Evolutionary conservation across 2,329 filamentous ascomycete genomes (phyloP), one percentile per base, ranked within the genome.

Genomic region (Lecanicillium sp.): DNA sequence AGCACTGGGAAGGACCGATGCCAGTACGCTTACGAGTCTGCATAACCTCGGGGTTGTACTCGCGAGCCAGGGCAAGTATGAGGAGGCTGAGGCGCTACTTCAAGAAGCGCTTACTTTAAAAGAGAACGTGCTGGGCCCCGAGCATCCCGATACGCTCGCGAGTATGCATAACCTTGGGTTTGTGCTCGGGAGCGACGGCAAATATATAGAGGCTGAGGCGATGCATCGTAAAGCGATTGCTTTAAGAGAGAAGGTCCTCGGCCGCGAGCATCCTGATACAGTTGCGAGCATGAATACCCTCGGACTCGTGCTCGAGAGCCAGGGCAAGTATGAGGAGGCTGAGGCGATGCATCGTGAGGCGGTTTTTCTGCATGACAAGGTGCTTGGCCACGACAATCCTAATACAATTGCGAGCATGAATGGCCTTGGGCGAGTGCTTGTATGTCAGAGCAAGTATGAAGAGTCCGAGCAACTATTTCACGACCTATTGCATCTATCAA

Each of bases 61-160:
- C 10, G 8, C 8, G 2, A 5, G 2, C n/a, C 40, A 33, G 43
- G 45, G 2, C 11, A 40, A 41, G 28, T 44, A 47, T 19, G 3
- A 44, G 14, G 44, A 50, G 37, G 50, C 49, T 19, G 45, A 49
- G 33, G 18, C 39, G 29, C 40, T 47, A 9, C 20, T 44, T 34
- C 33, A 32, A 27, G 39, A 45, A 20, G 29, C 31, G 12, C 28
- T 54, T 3, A 30, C 46, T 18, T 14, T 44, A n/a, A 33, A n/a
- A 10, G 17, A 41, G 20, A 45, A 39, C 34, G 33, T 43, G 11
- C 17, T 46, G 4, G 47, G 47, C 7, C 14, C 20, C 9, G 41
- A 49, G 29, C 38, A 50, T 44, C 41, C 39, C 2, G 17, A 31
- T n/a, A 42, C 43, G 13, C 17, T 46, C 8, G 18, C 2, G 5